phyloP scores from a whole-genome alignment of 176 grass and related monocot genomes.

The Triticum aestivum region DNA sequence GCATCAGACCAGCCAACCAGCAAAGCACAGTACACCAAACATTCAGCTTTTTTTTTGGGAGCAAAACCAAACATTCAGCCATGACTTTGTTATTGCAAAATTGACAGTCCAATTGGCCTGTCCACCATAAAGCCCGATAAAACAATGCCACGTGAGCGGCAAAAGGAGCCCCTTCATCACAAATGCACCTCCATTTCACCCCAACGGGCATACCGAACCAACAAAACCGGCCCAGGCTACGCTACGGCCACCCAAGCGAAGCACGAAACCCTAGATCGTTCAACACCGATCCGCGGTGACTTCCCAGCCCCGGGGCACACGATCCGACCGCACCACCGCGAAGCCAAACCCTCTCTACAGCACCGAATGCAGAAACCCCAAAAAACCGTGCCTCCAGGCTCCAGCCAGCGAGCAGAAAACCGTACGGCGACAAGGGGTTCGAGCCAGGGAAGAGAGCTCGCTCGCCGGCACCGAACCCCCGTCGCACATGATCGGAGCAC shows the following conservation, averaged over 20 bases:
- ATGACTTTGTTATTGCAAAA: background rate
- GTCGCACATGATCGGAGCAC: background rate
- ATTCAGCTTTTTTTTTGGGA: background rate
- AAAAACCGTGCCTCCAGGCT: background rate
- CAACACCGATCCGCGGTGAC: background rate
- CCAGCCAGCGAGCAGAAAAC: background rate
- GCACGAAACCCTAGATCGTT: background rate
- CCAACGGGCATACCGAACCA: background rate
- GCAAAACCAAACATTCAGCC: background rate
- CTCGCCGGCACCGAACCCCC: background rate
- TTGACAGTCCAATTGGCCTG: background rate
- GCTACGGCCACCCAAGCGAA: background rate
- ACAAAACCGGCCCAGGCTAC: background rate
- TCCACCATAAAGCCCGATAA: background rate
- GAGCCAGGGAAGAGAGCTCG: background rate
- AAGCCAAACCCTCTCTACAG: background rate
- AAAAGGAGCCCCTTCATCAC: background rate
- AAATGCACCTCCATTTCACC: conserved; percentile 37
- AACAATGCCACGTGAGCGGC: background rate
- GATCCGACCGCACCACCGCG: background rate
- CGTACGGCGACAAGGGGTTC: background rate
- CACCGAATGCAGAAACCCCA: background rate
- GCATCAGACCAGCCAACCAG: background rate
- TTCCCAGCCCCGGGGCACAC: background rate
- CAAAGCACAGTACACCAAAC: background rate